Evolutionary conservation across 2,329 filamentous ascomycete genomes (phyloP), one percentile per base, ranked within the genome.

Genomic region (Pseudonectria buxi): DNA sequence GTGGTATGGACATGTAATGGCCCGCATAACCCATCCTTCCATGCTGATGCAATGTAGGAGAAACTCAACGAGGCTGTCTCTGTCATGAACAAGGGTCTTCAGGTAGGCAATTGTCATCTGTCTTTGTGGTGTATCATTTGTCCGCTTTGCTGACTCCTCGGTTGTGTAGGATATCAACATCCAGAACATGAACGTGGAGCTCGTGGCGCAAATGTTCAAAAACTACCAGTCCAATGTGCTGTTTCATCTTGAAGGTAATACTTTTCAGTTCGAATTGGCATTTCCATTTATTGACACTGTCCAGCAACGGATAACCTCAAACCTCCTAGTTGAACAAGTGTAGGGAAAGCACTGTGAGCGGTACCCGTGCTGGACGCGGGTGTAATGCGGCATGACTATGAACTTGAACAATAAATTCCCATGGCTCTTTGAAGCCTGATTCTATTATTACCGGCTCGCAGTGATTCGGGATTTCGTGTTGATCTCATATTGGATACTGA

Each of bases 181-280:
- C 37, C 86, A 95, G 55, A 98, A 96, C 61, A 95, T 96, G 88
- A 94, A 98, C 57, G 87, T 95, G 25, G 92, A 96, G 65, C 74
- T 96, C 3, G 92, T 96, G 5, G 89, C 90, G 1, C 90, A 96
- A 58, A 98, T 98, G 92, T 98, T 96, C 72, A 95, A 96, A 69
- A 98, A 96, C 65, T 98, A 98, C 60, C 89, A 95, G 61, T 95
- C 88, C 10, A 98, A 96, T 53, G 90, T 96, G 11, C 68, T 96
- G 6, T 96, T 98, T 60, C 92, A 98, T 54, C 73, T 98, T 6
- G 92, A 96, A 79, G 92, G 92, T 94, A 69, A 47, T 14, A 14
- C 5, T 15, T 13, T 6, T 31, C 10, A 11, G 1, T 13, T 7
- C 6, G 6, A 29, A 35, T 11, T 14, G 2, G n/a, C 6, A 14